Conservation (phyloP, 164 flowering plant genomes). For the Santalum album region DNA sequence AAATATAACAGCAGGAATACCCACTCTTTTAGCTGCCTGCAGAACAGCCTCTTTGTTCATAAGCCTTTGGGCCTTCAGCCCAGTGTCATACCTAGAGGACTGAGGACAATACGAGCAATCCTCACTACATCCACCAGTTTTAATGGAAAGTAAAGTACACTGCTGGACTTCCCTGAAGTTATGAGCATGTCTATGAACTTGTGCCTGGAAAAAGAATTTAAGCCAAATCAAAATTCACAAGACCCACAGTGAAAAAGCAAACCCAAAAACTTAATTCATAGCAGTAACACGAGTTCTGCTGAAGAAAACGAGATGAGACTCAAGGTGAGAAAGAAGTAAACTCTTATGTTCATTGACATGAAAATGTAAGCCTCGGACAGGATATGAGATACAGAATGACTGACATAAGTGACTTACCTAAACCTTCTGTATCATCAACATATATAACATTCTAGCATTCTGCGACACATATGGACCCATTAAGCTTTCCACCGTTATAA, state of each 20-base stretch:
- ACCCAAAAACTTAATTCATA: neutral
- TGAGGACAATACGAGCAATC: slow-evolving; percentile 99
- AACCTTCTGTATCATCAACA: no score
- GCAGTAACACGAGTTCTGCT: no score
- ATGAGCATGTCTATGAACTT: slow-evolving; percentile 94
- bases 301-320: no score
- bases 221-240: neutral
- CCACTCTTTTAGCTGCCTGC: slow-evolving; percentile 78
- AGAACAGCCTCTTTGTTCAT: slow-evolving; percentile 81
- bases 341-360: no score
- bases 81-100: slow-evolving; percentile 85
- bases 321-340: no score
- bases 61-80: slow-evolving; percentile 78
- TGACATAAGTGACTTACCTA: no score
- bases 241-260: neutral
- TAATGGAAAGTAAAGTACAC: slow-evolving; percentile 90
- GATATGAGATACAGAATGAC: no score
- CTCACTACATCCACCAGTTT: slow-evolving; percentile 98
- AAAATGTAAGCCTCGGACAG: no score
- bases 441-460: no score
- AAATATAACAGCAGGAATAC: no score
- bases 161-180: slow-evolving; percentile 99
- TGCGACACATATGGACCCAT: no score
- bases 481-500: no score
- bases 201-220: slow-evolving; percentile 51